Evolutionary conservation across 2,329 filamentous ascomycete species (phyloP).

Genomic region (Talaromyces islandicus): DNA sequence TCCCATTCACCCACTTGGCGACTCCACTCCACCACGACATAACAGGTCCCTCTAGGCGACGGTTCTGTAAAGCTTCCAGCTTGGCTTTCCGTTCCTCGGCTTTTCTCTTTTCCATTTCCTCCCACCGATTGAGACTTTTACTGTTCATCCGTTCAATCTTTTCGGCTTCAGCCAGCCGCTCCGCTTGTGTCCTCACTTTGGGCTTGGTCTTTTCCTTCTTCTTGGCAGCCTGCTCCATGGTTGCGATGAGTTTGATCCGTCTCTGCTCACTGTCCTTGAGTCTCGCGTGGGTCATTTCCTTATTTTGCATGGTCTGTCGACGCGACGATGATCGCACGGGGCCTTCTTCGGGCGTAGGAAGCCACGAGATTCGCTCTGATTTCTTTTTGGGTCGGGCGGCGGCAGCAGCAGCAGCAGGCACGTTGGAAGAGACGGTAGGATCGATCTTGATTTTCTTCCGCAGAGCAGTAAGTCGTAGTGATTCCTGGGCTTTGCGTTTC

Average conservation of each 20-base stretch:
- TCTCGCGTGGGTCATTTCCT: slow-evolving; percentile 49
- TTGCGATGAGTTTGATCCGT: slow-evolving; percentile 43
- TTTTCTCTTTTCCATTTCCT: slow-evolving; percentile 82
- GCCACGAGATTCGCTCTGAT: slow-evolving; percentile 64
- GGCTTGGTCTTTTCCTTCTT: slow-evolving; percentile 68
- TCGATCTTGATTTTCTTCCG: slow-evolving; percentile 73
- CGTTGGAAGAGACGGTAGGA: slow-evolving; percentile 35
- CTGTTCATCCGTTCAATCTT: slow-evolving; percentile 78
- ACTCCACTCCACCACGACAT: slow-evolving; percentile 93
- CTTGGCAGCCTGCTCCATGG: slow-evolving; percentile 57
- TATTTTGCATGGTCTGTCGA: slow-evolving; percentile 59
- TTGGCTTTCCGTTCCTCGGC: slow-evolving; percentile 77
- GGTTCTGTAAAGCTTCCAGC: slow-evolving; percentile 79
- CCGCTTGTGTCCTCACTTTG: slow-evolving; percentile 77
- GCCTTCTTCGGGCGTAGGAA: slow-evolving; percentile 57
- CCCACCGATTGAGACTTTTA: slow-evolving; percentile 89
- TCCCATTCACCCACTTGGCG: slow-evolving; percentile 71
- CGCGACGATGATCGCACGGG: slow-evolving; percentile 58
- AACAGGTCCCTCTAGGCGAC: slow-evolving; percentile 80
- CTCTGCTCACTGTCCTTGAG: slow-evolving; percentile 45
- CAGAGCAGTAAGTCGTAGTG: slow-evolving; percentile 51
- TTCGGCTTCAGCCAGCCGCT: slow-evolving; percentile 76
- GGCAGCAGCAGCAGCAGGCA: slow-evolving; percentile 22
- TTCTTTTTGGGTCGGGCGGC: slow-evolving; percentile 55
- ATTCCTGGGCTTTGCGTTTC: slow-evolving; percentile 76